Percentiles rank a stretch among this genome's conserved stretches.
Evolutionary conservation across 129 eudicot species (phyloP).

Genomic region (Lactuca saligna): DNA sequence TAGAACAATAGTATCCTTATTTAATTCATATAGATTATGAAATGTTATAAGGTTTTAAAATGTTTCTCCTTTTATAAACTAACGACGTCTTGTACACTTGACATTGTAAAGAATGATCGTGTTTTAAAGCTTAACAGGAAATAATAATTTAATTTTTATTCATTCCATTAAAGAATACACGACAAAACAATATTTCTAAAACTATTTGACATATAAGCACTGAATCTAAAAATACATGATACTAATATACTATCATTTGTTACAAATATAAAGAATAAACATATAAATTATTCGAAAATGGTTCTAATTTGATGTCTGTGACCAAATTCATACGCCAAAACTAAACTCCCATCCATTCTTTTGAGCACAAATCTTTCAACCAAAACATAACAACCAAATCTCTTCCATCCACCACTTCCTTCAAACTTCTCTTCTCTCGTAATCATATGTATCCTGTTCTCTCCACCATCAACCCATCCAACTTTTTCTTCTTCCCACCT

Average conservation of each 20-base stretch:
- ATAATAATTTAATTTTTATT: background rate
- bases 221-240: background rate
- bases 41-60: no score
- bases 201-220: background rate
- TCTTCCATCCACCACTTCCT: conserved; percentile 46
- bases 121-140: no score
- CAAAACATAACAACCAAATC: conserved; percentile 58
- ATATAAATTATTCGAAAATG: conserved; percentile 40
- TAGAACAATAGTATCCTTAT: no score
- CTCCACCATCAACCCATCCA: conserved; percentile 64
- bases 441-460: conserved; percentile 37
- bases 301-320: conserved; percentile 45
- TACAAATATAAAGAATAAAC: background rate
- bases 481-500: conserved; percentile 58
- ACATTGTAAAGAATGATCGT: no score
- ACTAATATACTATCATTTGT: background rate
- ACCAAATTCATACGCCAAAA: conserved; percentile 54
- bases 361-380: conserved; percentile 76
- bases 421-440: conserved; percentile 39
- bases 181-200: background rate
- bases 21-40: no score
- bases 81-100: no score
- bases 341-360: conserved; percentile 74
- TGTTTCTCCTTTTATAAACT: no score
- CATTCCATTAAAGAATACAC: background rate